Evolutionary conservation across 441 rosid genomes (phyloP), one percentile per base, ranked within the genome.

Genomic region (Adansonia gregorii): DNA sequence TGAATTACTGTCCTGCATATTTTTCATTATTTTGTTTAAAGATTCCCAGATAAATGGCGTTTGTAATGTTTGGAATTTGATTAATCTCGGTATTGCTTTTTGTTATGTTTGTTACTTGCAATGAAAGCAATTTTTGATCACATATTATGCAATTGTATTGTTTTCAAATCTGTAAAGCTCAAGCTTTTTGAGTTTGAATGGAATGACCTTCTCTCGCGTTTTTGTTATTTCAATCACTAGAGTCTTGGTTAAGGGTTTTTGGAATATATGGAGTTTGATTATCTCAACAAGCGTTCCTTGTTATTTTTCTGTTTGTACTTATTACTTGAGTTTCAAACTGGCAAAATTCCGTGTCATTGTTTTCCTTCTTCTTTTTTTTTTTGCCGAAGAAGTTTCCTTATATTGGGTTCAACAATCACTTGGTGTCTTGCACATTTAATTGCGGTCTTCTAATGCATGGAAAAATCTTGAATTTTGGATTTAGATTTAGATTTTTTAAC

Each of bases 11-110:
- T 14, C 74, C 46, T 49, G 12, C 3, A 2, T 4, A 14, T 52
- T 52, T 72, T 75, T 27, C 10, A 2, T 55, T 39, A 72, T 56
- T 66, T 68, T 60, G 74, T 75, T 67, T 64, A 27, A 51, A 45
- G 78, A 55, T 56, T 60, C 22, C 54, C 22, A 11, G 19, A 64
- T 80, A 5, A 66, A 55, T 43, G 0, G 55, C 41, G 19, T 63
- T 58, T 60, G 66, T 15, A 68, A 46, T 19, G 19, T 68, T 17
- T 73, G 19, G 39, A 22, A 48, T 69, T 69, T 24, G 73, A 27
- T 49, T 51, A 51, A 69, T 69, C 41, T 49, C 43, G 2, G 0
- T 24, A 14, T 24, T 12, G 11, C 5, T 22, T 48, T 49, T 22
- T 22, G 43, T 48, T 49, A 10, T 69, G 7, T 49, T 48, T 48